Percentiles rank a stretch among this genome's conserved stretches.
Evolutionary conservation across 2,329 filamentous ascomycete species (phyloP).

Genomic region (Lachnellula cervina): DNA sequence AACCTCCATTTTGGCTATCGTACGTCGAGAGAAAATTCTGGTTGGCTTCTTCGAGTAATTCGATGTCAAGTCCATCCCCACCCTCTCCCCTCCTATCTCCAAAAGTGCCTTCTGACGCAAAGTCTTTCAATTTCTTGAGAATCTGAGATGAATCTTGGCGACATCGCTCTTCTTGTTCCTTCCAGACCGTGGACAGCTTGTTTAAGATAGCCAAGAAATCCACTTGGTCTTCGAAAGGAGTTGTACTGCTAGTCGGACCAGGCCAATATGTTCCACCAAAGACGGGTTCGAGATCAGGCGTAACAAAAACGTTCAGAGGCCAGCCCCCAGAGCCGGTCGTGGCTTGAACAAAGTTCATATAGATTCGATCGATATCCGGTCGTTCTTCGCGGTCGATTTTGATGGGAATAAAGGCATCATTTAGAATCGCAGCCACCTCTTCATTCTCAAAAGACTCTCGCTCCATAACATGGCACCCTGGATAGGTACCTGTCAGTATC

Average conservation of each 20-base stretch:
- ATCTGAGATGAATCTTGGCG: slow-evolving; percentile 80
- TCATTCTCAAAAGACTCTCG: slow-evolving; percentile 84
- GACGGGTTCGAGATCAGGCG: slow-evolving; percentile 85
- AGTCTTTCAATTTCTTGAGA: slow-evolving; percentile 73
- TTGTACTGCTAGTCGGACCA: slow-evolving; percentile 37
- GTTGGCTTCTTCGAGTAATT: slow-evolving; percentile 86
- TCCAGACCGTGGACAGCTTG: slow-evolving; percentile 73
- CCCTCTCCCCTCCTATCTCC: slow-evolving; percentile 37
- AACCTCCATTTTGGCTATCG: slow-evolving; percentile 74
- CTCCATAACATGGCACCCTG: slow-evolving; percentile 86
- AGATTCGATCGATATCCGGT: slow-evolving; percentile 89
- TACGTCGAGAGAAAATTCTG: slow-evolving; percentile 76
- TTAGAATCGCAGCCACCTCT: slow-evolving; percentile 76
- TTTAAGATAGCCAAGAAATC: slow-evolving; percentile 78
- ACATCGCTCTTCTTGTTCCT: slow-evolving; percentile 76
- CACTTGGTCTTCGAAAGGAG: slow-evolving; percentile 51
- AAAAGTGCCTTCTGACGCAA: slow-evolving; percentile 81
- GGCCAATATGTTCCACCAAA: slow-evolving; percentile 98
- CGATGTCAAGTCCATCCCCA: slow-evolving; percentile 75
- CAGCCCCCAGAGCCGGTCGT: slow-evolving; percentile 87
- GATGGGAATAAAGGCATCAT: slow-evolving; percentile 83
- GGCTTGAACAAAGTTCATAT: slow-evolving; percentile 97
- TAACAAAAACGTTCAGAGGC: slow-evolving; percentile 96
- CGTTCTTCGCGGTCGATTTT: slow-evolving; percentile 92
- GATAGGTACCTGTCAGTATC: not conserved